Evolutionary conservation across 2,329 filamentous ascomycete genomes (phyloP).

Genomic region (Penicillium sp.): DNA sequence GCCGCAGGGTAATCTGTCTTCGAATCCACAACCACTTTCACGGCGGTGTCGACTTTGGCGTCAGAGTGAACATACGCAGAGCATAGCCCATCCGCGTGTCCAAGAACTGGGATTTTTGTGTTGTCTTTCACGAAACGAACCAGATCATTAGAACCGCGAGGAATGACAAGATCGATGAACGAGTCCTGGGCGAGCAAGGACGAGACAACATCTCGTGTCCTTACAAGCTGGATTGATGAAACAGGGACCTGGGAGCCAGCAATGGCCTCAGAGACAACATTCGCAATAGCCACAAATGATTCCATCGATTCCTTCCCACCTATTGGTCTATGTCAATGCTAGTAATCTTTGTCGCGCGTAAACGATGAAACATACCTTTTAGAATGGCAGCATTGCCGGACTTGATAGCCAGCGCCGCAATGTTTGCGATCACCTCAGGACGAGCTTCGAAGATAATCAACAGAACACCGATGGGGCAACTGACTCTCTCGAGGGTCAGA

Average conservation of each 20-base stretch:
- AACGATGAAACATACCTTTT: slow-evolving; percentile 63
- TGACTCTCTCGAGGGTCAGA: slow-evolving; percentile 82
- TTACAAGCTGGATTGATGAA: slow-evolving; percentile 88
- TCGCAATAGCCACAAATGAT: slow-evolving; percentile 91
- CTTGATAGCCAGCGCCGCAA: slow-evolving; percentile 92
- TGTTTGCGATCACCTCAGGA: slow-evolving; percentile 97
- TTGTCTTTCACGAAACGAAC: slow-evolving; percentile 87
- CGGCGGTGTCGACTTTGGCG: slow-evolving; percentile 73
- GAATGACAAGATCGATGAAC: slow-evolving; percentile 93
- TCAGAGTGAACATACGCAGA: slow-evolving; percentile 81
- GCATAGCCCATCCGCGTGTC: slow-evolving; percentile 94
- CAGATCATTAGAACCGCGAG: slow-evolving; percentile 85
- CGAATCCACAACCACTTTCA: slow-evolving; percentile 80
- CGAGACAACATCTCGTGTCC: slow-evolving; percentile 86
- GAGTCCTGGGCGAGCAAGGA: slow-evolving; percentile 84
- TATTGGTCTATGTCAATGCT: slow-evolving; percentile 36
- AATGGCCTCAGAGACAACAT: slow-evolving; percentile 79
- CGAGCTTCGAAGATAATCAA: slow-evolving; percentile 98
- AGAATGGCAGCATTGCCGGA: slow-evolving; percentile 96
- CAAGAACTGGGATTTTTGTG: slow-evolving; percentile 93
- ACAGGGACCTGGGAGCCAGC: slow-evolving; percentile 75
- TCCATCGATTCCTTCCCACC: slow-evolving; percentile 93
- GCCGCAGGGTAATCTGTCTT: slow-evolving; percentile 95
- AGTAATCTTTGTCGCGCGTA: background rate
- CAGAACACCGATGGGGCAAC: slow-evolving; percentile 94